Base-by-base conservation (phyloP, 176 grass and related monocot genomes). In the Echinochloa phyllopogon region DNA sequence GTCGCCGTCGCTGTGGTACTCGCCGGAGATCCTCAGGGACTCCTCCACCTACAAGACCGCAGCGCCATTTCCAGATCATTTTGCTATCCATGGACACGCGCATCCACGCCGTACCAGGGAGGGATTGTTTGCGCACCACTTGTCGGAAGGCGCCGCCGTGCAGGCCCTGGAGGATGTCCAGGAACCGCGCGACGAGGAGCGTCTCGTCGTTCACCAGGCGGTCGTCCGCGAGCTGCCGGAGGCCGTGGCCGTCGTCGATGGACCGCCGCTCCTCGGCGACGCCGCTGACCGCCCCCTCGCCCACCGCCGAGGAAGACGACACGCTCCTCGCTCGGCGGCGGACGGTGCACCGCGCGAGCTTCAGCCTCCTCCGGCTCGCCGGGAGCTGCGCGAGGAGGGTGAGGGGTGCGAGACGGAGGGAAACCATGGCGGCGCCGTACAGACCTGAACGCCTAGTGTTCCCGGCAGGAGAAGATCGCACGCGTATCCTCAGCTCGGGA, bases 11-110 rank as follows among this genome's bases (percentile, higher is more conserved):
- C 69, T 37, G 27, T 90, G 84, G 48, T 97, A 92, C 37, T 86
- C 74, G 1, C 72, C 94, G 3, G 94, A 96, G 74, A 96, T 75
- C 84, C 92, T 79, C 77, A 91, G 80, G 74, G 88, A 96, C 37
- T 93, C 94, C 87, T 93, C 91, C 4, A 93, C 94, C 94, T 96
- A 38, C 59, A 12, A 13, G 61, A 12, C 45, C 60, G 1, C 29
- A 33, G 29, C 29, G 29, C 4, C 62, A 23, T 17, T 37, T 33
- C 44, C n/a, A n/a, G 9, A 69, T 43, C 29, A 23, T 42, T 55
- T 8, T 11, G 5, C 14, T 1, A 66, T 66, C 23, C 5, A 4
- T 21, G 15, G 29, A 33, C 29, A 16, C 1, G 8, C 24, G 8
- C 24, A 16, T 24, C 69, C 6, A 49, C 51, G 17, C 12, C 4